These are phyloP conservation scores for Ophiostoma australiae DNA, from an alignment of 2,329 filamentous ascomycete genomes.

Conservation along the genomic window DNA sequence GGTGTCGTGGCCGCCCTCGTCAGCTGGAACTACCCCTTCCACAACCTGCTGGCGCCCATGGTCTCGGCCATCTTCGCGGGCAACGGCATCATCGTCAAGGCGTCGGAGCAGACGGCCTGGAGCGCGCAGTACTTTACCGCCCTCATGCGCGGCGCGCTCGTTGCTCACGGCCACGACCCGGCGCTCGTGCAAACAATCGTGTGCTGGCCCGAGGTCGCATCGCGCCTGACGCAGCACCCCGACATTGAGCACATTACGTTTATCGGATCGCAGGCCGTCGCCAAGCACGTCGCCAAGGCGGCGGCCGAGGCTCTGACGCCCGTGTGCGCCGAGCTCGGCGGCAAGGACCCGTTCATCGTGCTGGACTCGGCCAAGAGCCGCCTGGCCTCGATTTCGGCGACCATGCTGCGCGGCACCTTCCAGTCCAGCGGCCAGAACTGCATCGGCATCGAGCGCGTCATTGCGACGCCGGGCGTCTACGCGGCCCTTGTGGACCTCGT, in stretches of 20 bases:
- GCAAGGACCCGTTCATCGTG: constrained; percentile 88
- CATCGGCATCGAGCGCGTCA: constrained; percentile 90
- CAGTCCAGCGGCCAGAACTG: constrained; percentile 97
- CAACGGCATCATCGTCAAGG: constrained; percentile 89
- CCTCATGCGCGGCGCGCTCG: constrained; percentile 72
- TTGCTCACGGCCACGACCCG: constrained; percentile 75
- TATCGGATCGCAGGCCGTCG: constrained; percentile 84
- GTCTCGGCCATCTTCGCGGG: constrained; percentile 88
- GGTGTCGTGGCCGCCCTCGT: constrained; percentile 90
- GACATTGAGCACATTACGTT: constrained; percentile 87
- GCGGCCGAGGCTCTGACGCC: constrained; percentile 84
- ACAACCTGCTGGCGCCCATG: constrained; percentile 87
- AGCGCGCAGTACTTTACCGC: constrained; percentile 75
- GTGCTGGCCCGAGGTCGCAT: constrained; percentile 81
- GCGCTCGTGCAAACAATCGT: constrained; percentile 77
- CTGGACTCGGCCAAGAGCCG: constrained; percentile 65
- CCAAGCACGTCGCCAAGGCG: constrained; percentile 79
- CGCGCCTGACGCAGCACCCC: constrained; percentile 77
- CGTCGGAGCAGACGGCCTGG: constrained; percentile 94
- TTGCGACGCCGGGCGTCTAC: constrained; percentile 74
- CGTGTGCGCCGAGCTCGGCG: constrained; percentile 84
- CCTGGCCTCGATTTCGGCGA: constrained; percentile 68
- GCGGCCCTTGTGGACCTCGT: constrained; percentile 65
- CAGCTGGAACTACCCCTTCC: constrained; percentile 96
- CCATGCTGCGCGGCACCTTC: constrained; percentile 87